These are phyloP conservation scores for Corylus americana DNA, from an alignment of 306 rosid genomes.

Conservation along the genomic window DNA sequence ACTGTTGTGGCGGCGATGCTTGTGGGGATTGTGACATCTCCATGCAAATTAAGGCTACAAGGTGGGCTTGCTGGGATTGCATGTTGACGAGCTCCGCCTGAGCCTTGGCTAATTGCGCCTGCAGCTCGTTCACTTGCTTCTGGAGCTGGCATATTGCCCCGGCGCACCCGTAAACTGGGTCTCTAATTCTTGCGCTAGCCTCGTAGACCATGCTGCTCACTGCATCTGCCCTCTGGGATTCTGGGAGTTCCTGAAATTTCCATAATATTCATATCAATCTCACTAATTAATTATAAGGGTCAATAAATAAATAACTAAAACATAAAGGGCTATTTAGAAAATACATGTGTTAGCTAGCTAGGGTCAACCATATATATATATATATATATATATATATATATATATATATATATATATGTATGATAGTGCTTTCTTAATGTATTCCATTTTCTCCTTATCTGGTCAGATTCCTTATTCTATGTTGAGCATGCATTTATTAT, in stretches of 20 bases:
- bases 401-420: too few species aligned
- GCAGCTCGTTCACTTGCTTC: constrained; percentile 77
- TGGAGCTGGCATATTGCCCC: constrained; percentile 90
- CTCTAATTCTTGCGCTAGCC: constrained; percentile 85
- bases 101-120: constrained; percentile 85
- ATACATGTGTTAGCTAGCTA: background rate
- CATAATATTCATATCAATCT: background rate
- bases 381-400: too few species aligned
- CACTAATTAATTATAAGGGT: background rate
- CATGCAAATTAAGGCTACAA: constrained; percentile 75
- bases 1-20: constrained; percentile 53
- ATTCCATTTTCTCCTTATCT: background rate
- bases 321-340: background rate
- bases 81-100: constrained; percentile 78
- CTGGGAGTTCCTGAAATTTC: constrained; percentile 75
- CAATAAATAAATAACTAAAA: background rate
- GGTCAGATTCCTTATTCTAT: background rate
- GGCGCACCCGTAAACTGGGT: constrained; percentile 85
- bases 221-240: constrained; percentile 83
- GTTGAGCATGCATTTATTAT: background rate
- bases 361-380: background rate
- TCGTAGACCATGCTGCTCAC: constrained; percentile 98
- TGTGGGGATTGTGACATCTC: constrained; percentile 62
- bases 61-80: constrained; percentile 85
- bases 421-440: background rate